Percentiles rank a stretch among this genome's conserved stretches.
Evolutionary conservation across 2,329 filamentous ascomycete genomes (phyloP).

Genomic region (Aspergillus fischeri): DNA sequence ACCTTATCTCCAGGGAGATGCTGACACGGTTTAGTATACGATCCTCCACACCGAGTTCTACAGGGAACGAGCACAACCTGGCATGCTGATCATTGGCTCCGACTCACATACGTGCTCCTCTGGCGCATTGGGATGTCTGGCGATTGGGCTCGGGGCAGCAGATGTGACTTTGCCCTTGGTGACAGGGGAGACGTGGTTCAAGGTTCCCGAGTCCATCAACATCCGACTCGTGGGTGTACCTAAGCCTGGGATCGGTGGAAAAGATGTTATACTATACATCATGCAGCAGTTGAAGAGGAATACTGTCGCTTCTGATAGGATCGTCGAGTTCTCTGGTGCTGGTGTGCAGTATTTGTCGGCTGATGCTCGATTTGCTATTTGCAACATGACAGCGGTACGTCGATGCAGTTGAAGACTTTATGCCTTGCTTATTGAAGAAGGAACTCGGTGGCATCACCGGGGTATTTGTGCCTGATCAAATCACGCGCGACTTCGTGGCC

Average conservation of each 20-base stretch:
- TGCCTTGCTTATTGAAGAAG: neutral
- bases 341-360: conserved; percentile 37
- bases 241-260: conserved; percentile 38
- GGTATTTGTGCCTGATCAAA: conserved; percentile 39
- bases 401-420: too few relatives aligned
- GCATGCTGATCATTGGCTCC: conserved; percentile 41
- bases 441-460: conserved; percentile 45
- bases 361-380: conserved; percentile 46
- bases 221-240: conserved; percentile 40
- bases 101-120: conserved; percentile 48
- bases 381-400: conserved; percentile 43
- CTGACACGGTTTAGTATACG: conserved; percentile 22
- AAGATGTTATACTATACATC: conserved; percentile 46
- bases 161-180: conserved; percentile 45
- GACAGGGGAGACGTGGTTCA: conserved; percentile 47
- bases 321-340: conserved; percentile 45
- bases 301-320: conserved; percentile 42
- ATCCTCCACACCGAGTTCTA: conserved; percentile 49
- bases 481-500: conserved; percentile 34
- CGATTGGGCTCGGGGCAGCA: conserved; percentile 45
- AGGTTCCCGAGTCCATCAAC: conserved; percentile 41
- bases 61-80: conserved; percentile 43
- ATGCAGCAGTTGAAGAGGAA: conserved; percentile 44
- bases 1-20: too few relatives aligned
- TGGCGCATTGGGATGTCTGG: conserved; percentile 39